phyloP scores from a whole-genome alignment of 2,329 filamentous ascomycete species.

The Penicillium sp. region DNA sequence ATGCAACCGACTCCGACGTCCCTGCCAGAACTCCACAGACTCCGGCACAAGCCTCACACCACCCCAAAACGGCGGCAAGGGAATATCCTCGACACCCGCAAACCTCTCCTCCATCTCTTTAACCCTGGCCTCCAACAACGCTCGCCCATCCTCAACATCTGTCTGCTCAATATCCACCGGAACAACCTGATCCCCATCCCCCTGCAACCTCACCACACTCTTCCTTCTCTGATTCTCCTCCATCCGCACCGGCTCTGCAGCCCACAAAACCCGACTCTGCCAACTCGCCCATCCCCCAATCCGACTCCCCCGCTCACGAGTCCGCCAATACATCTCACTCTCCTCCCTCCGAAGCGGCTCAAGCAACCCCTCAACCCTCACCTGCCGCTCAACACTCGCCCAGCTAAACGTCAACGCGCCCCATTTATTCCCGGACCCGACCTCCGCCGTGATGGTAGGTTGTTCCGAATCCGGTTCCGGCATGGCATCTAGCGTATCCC shows the following conservation, averaged over 20 bases:
- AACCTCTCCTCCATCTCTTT: slow-evolving; percentile 74
- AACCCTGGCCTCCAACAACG: slow-evolving; percentile 74
- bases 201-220: slow-evolving; percentile 25
- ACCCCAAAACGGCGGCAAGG: slow-evolving; percentile 92
- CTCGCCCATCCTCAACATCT: slow-evolving; percentile 64
- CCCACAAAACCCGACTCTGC: slow-evolving; percentile 74
- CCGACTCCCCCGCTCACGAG: slow-evolving; percentile 72
- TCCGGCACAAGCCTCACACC: slow-evolving; percentile 83
- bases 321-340: slow-evolving; percentile 66
- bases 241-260: slow-evolving; percentile 31
- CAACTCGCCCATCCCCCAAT: slow-evolving; percentile 91
- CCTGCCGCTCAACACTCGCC: slow-evolving; percentile 81
- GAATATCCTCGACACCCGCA: slow-evolving; percentile 73
- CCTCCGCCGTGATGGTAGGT: slow-evolving; percentile 11
- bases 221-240: slow-evolving; percentile 26
- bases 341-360: slow-evolving; percentile 68
- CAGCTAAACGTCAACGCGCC: slow-evolving; percentile 90
- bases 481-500: slow-evolving; percentile 52
- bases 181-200: slow-evolving; percentile 17
- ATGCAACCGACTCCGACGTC: slow-evolving; percentile 82
- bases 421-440: slow-evolving; percentile 61
- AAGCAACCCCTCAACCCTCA: slow-evolving; percentile 78
- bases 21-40: slow-evolving; percentile 94
- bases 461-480: slow-evolving; percentile 54
- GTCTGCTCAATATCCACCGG: slow-evolving; percentile 33